Base-by-base conservation (phyloP, 2,329 filamentous ascomycete species). In the Sclerotinia subarctica region DNA sequence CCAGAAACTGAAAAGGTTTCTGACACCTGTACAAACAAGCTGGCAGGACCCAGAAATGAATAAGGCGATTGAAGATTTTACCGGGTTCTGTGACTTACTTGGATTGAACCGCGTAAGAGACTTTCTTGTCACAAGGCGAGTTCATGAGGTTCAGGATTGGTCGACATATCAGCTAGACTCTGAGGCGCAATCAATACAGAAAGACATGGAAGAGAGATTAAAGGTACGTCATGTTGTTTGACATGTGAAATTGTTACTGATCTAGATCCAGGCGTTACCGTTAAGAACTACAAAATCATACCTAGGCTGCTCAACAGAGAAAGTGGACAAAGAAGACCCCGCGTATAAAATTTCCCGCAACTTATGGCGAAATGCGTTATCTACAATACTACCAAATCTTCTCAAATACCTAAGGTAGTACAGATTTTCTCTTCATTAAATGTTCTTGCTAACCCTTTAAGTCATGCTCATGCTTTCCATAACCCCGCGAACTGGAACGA, bases 221-320 rank as follows among this genome's bases (percentile, higher is more conserved):
- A 88, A 90, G 78, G 87, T 74, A 89, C 77, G 19, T 35, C 19
- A 2, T 46, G 44, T 53, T 53, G 1, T 49, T 24, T 26, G 24
- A 19, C 5, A 11, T 19, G 46, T n/a, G n/a, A 17, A 35, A 2
- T 32, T 38, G 15, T 64, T 21, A 51, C 42, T 63, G 17, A 63
- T 10, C 26, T 19, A 6, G 17, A 3, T 58, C 4, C 52, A 77
- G 75, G 84, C 83, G 85, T 80, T 98, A 19, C 95, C 95, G 5
- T 80, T 99, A 53, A 88, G 94, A 68, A 86, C 91, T 8, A 97
- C 94, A 1, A 97, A 97, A 77, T 93, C 92, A 0, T 91, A 98
- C 76, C 81, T 99, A n/a, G 91, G 90, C 1, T 94, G 94, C 60
- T 96, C 94, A 0, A 94, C 95, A 0, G 96, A 99, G 73, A 93